Evolutionary conservation across 1,284 basidiomycete species (phyloP).

Genomic region (Pisolithus thermaeus): DNA sequence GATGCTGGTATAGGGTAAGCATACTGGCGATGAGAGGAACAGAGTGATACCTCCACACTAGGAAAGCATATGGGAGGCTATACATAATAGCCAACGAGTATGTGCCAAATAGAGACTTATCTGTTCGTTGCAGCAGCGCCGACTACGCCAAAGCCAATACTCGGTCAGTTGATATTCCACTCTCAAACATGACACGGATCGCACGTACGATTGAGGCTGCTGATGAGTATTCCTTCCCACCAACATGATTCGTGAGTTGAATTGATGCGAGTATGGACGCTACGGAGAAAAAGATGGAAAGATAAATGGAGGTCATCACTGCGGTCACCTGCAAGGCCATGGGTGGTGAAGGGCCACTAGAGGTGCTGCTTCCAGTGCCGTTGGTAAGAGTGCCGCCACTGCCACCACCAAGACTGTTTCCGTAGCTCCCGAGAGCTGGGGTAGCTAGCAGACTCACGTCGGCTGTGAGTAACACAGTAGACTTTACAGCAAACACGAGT

Average conservation of each 20-base stretch:
- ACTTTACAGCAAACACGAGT: background rate
- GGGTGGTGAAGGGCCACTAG: background rate
- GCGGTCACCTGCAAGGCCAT: background rate
- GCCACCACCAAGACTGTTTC: too few species aligned
- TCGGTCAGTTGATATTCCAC: conserved; percentile 15
- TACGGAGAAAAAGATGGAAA: conserved; percentile 3
- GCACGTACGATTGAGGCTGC: background rate
- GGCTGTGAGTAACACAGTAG: conserved; percentile 9
- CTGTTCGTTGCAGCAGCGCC: background rate
- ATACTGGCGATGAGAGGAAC: background rate
- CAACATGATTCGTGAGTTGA: conserved; percentile 1
- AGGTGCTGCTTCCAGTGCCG: background rate
- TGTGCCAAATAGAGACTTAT: conserved; percentile 5
- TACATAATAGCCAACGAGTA: conserved; percentile 16
- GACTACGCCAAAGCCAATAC: conserved; percentile 26
- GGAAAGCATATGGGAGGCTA: conserved; percentile 19
- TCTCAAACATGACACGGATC: background rate
- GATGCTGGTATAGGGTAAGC: background rate
- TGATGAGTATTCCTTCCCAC: conserved; percentile 11
- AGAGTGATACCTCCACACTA: conserved; percentile 20
- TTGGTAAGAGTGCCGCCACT: too few species aligned
- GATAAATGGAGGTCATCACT: conserved; percentile 2
- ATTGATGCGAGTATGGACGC: conserved; percentile 4
- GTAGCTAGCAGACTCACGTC: conserved; percentile 7
- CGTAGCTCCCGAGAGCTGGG: too few species aligned